A percentile compares a stretch with the other conserved stretches of the same genome.
Conservation (phyloP, 2,329 filamentous ascomycete genomes). For the Aureobasidium sp. region DNA sequence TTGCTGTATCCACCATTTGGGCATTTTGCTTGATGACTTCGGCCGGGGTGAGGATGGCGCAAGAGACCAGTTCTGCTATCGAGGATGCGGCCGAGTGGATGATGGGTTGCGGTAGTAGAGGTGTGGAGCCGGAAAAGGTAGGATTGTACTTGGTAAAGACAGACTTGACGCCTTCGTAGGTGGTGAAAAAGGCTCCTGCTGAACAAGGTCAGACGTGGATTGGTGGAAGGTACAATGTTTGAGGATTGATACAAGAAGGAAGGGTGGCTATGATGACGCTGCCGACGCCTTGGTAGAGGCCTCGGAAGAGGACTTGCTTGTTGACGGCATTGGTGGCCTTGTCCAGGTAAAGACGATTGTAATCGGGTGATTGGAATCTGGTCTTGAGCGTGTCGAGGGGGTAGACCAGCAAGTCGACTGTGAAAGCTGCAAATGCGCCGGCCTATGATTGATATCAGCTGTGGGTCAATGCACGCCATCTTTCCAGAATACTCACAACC, state of each 20-base stretch:
- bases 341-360: conserved; percentile 56
- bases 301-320: conserved; percentile 52
- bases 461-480: not conserved
- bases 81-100: conserved; percentile 68
- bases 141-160: conserved; percentile 47
- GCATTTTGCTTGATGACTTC: conserved; percentile 93
- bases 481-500: conserved; percentile 14
- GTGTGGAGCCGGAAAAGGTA: conserved; percentile 27
- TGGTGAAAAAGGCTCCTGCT: conserved; percentile 84
- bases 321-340: conserved; percentile 46
- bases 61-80: conserved; percentile 72
- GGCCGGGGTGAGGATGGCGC: conserved; percentile 76
- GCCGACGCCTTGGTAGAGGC: conserved; percentile 79
- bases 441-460: conserved; percentile 41
- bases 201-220: conserved; percentile 18
- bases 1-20: conserved; percentile 57
- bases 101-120: conserved; percentile 54
- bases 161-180: conserved; percentile 70
- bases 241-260: conserved; percentile 57
- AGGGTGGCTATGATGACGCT: conserved; percentile 78
- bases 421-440: conserved; percentile 75
- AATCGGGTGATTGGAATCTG: conserved; percentile 69
- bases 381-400: conserved; percentile 88
- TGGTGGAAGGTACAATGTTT: not conserved
- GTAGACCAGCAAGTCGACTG: conserved; percentile 76